Percentiles rank a stretch among this genome's conserved stretches.
phyloP scores from a whole-genome alignment of 257 asterid species.

The Penstemon davidsonii region DNA sequence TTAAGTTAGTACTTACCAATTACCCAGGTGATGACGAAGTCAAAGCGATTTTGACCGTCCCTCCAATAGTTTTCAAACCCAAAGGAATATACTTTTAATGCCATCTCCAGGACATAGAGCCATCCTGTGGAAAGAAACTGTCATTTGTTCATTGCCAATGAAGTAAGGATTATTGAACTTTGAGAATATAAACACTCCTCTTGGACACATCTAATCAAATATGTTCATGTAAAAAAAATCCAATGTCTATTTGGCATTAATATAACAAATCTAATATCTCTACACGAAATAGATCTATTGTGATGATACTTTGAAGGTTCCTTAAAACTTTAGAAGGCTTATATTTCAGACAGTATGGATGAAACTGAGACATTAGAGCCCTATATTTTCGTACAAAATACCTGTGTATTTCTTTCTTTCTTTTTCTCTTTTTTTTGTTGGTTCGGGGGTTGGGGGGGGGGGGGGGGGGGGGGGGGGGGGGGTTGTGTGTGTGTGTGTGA shows the following conservation, averaged over 20 bases:
- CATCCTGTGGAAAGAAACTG: slow-evolving; percentile 68
- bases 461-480: too few species aligned
- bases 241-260: neutral
- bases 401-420: neutral
- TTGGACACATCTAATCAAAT: neutral
- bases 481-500: too few species aligned
- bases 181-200: slow-evolving; percentile 4
- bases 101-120: slow-evolving; percentile 93
- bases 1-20: slow-evolving; percentile 57
- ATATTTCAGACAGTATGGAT: neutral
- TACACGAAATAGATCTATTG: slow-evolving; percentile 7
- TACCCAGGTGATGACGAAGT: slow-evolving; percentile 90
- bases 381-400: neutral
- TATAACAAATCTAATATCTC: neutral
- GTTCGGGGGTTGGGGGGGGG: too few species aligned
- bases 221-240: neutral
- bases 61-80: slow-evolving; percentile 96
- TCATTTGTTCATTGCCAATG: slow-evolving; percentile 24
- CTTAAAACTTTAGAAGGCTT: neutral
- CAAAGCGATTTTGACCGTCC: slow-evolving; percentile 96
- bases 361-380: neutral
- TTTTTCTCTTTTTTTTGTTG: neutral
- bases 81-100: slow-evolving; percentile 72
- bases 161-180: slow-evolving; percentile 4
- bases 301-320: neutral